Evolutionary conservation across 2,329 filamentous ascomycete genomes (phyloP).

Genomic region (Ilyonectria destructans): DNA sequence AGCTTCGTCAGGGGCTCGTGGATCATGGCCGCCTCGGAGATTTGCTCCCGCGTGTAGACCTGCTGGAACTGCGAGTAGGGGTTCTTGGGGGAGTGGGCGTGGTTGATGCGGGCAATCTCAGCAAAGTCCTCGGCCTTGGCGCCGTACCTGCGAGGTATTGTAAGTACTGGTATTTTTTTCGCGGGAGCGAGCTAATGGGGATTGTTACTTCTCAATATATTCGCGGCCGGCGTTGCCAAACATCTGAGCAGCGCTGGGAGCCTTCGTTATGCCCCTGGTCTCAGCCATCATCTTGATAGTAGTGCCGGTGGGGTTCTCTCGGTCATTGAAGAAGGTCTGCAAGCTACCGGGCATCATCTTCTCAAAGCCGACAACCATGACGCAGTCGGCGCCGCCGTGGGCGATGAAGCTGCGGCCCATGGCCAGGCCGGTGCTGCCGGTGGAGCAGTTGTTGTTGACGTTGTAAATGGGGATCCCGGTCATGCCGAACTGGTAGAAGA

Average conservation of each 20-base stretch:
- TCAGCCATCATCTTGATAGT: constrained; percentile 84
- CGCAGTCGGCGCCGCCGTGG: constrained; percentile 87
- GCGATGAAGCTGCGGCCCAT: constrained; percentile 87
- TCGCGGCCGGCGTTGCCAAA: constrained; percentile 95
- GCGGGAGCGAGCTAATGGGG: background rate
- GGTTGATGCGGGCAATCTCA: constrained; percentile 94
- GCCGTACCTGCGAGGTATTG: constrained; percentile 74
- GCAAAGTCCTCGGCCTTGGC: constrained; percentile 90
- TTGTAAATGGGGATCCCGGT: constrained; percentile 97
- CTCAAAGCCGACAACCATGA: constrained; percentile 95
- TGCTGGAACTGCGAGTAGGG: constrained; percentile 98
- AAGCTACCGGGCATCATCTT: constrained; percentile 97
- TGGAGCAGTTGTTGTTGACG: constrained; percentile 99
- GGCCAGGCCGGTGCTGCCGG: constrained; percentile 90
- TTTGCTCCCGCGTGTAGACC: constrained; percentile 89
- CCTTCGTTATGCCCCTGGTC: constrained; percentile 86
- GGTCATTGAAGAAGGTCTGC: constrained; percentile 87
- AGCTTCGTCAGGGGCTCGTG: constrained; percentile 93
- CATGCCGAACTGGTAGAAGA: constrained; percentile 99
- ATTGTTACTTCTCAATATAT: constrained; percentile 86
- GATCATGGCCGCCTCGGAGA: constrained; percentile 83
- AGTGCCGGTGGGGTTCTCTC: constrained; percentile 84
- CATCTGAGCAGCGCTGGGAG: constrained; percentile 90
- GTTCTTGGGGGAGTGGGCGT: constrained; percentile 91
- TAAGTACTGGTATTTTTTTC: constrained; percentile 29